These are phyloP conservation scores for Salisapilia sapeloensis DNA, from an alignment of 352 stramenopile genomes.

Conservation along the genomic window DNA sequence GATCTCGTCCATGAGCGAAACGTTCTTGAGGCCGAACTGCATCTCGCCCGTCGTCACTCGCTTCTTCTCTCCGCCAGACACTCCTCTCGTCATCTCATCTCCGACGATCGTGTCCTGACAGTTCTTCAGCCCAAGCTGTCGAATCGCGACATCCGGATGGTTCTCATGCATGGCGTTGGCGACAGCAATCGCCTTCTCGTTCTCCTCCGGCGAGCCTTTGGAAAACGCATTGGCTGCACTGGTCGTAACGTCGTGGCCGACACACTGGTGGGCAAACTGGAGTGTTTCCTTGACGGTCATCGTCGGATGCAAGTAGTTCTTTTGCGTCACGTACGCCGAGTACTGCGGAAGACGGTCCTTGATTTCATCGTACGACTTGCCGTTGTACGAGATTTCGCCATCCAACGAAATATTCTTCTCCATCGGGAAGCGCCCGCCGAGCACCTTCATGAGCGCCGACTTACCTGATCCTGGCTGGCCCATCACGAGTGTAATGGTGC, in stretches of 20 bases:
- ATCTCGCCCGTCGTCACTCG: slow-evolving; percentile 82
- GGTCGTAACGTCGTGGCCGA: slow-evolving; percentile 12
- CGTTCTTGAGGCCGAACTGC: slow-evolving; percentile 53
- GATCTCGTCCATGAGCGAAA: slow-evolving; percentile 71
- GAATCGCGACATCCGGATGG: slow-evolving; percentile 12
- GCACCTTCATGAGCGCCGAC: slow-evolving; percentile 15
- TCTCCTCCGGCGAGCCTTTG: slow-evolving; percentile 16
- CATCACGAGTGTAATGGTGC: slow-evolving; percentile 21
- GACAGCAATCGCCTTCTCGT: slow-evolving; percentile 12
- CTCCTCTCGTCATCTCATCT: slow-evolving; percentile 34
- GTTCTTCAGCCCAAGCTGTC: slow-evolving; percentile 22
- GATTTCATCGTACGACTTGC: slow-evolving; percentile 9
- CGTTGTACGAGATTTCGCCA: slow-evolving; percentile 30
- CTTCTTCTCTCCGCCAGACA: slow-evolving; percentile 83
- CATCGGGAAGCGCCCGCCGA: slow-evolving; percentile 20
- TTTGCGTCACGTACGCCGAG: slow-evolving; percentile 20
- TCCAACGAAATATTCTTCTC: slow-evolving; percentile 16
- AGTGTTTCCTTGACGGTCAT: slow-evolving; percentile 83
- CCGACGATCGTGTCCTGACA: slow-evolving; percentile 45
- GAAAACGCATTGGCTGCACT: slow-evolving; percentile 21
- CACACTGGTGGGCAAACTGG: slow-evolving; percentile 76
- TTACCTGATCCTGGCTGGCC: slow-evolving; percentile 16
- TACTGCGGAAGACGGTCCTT: slow-evolving; percentile 16
- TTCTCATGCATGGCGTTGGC: slow-evolving; percentile 19
- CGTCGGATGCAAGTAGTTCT: slow-evolving; percentile 51